These are phyloP conservation scores for Biscogniauxia sp. DNA, from an alignment of 2,329 filamentous ascomycete species.

Conservation along the genomic window DNA sequence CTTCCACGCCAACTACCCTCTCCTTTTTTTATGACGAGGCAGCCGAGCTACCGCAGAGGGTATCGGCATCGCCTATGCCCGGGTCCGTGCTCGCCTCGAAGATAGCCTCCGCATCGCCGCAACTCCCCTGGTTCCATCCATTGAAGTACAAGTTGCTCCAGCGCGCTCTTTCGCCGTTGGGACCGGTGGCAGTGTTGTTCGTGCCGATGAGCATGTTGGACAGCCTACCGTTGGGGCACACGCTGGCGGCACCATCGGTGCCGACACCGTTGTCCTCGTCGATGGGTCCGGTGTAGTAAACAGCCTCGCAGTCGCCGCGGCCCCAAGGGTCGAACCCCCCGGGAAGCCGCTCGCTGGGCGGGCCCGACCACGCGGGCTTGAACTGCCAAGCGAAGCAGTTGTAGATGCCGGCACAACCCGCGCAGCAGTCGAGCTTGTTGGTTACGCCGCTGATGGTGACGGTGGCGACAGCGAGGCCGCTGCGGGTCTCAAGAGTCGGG, in stretches of 20 bases:
- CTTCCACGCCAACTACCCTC: no score
- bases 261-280: conserved; percentile 8
- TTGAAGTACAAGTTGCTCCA: conserved; percentile 28
- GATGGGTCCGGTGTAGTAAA: conserved; percentile 25
- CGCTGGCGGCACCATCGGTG: conserved; percentile 3
- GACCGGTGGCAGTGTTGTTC: conserved; percentile 12
- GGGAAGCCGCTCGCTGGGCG: conserved; percentile 23
- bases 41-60: conserved; percentile 13
- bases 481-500: conserved; percentile 11
- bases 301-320: conserved; percentile 27
- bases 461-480: conserved; percentile 18
- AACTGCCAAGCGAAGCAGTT: conserved; percentile 33
- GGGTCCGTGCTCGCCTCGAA: conserved; percentile 20
- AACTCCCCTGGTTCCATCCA: conserved; percentile 33
- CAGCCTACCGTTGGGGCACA: conserved; percentile 24
- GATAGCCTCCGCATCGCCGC: conserved; percentile 20
- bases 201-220: conserved; percentile 15
- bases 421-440: conserved; percentile 32
- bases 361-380: conserved; percentile 21
- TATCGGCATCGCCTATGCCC: conserved; percentile 21
- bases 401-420: conserved; percentile 28
- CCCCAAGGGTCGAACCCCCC: conserved; percentile 33
- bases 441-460: conserved; percentile 25
- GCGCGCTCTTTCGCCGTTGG: conserved; percentile 8
- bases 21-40: not conserved